Evolutionary conservation across 148 eudicot species (phyloP), one percentile per base, ranked within the genome.

Genomic region (Vaccinium vitisidaea): DNA sequence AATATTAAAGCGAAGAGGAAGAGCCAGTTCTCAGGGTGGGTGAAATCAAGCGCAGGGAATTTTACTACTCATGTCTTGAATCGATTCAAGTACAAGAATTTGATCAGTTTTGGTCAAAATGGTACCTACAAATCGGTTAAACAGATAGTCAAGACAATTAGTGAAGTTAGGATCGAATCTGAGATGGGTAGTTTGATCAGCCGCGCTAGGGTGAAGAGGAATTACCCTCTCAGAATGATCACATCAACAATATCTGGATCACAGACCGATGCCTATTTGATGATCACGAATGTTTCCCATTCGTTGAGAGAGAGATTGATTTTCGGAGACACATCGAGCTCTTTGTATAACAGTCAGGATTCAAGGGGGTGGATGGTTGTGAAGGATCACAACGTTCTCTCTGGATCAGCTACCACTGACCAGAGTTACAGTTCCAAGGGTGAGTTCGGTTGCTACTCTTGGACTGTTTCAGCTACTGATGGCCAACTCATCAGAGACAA

Each of bases 301-400:
- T 81, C 86, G 0, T 56, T 89, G 80, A 87, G 84, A 55, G 98
- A 91, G 90, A 89, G 83, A 80, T 77, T 50, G 32, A 3, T 48
- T 14, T 50, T 19, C 48, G 94, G 92, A 74, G 59, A 50, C 2
- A 49, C 71, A 18, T 50, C 85, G 3, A 87, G 87, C 65, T 75
- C 83, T 13, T 39, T 88, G 48, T 32, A n/a, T 2, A 94, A 93
- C 77, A 83, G 12, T 50, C 99, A 96, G 85, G 78, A 85, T 21
- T 90, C 91, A 0, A 75, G 55, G 12, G 98, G 99, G 65, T 92
- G 91, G 94, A 92, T 94, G 94, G 55, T 83, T 80, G 93, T 94
- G 58, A 87, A 87, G 86, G 94, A 89, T 82, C 90, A 92, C 77
- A 83, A 87, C 48, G 95, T 96, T 79, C 86, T 94, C 16, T 88